Conservation (phyloP, 2,329 filamentous ascomycete genomes). For the Ilyonectria robusta region DNA sequence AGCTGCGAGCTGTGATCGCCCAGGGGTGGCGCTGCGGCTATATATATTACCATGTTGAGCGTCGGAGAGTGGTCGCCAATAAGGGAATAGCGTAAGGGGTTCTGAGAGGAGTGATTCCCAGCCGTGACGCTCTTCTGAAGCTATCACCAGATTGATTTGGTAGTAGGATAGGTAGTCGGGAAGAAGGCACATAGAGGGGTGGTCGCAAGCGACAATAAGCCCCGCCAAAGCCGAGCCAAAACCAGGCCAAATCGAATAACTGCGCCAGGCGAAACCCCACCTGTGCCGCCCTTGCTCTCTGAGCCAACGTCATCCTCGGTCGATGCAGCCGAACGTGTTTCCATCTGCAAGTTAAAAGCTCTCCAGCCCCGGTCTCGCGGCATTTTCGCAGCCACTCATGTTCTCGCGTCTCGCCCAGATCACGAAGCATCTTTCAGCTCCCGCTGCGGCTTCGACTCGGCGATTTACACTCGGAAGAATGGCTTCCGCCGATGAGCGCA, state of each 20-base stretch:
- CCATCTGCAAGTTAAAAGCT: conserved; percentile 9
- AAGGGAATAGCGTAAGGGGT: neutral
- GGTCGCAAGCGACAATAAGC: conserved; percentile 12
- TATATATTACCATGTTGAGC: conserved; percentile 37
- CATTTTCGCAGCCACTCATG: conserved; percentile 65
- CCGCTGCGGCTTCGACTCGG: conserved; percentile 53
- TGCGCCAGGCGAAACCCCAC: conserved; percentile 19
- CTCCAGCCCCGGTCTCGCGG: conserved; percentile 13
- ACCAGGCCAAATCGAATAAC: conserved; percentile 5
- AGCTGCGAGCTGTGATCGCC: conserved; percentile 1
- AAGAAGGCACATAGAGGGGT: neutral
- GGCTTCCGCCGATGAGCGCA: conserved; percentile 65
- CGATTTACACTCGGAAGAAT: conserved; percentile 54
- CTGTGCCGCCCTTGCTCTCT: conserved; percentile 23
- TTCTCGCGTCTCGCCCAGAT: conserved; percentile 82
- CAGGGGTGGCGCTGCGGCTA: neutral
- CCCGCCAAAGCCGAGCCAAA: conserved; percentile 20
- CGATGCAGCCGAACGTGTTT: neutral
- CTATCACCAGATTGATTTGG: conserved; percentile 31
- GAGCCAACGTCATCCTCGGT: conserved; percentile 26
- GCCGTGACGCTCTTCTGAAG: conserved; percentile 27
- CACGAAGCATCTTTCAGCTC: conserved; percentile 73
- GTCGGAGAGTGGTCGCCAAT: neutral
- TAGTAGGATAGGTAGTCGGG: conserved; percentile 6
- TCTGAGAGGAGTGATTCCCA: neutral